Conservation (phyloP, 495 filamentous ascomycete genomes). For the Podospora comata region DNA sequence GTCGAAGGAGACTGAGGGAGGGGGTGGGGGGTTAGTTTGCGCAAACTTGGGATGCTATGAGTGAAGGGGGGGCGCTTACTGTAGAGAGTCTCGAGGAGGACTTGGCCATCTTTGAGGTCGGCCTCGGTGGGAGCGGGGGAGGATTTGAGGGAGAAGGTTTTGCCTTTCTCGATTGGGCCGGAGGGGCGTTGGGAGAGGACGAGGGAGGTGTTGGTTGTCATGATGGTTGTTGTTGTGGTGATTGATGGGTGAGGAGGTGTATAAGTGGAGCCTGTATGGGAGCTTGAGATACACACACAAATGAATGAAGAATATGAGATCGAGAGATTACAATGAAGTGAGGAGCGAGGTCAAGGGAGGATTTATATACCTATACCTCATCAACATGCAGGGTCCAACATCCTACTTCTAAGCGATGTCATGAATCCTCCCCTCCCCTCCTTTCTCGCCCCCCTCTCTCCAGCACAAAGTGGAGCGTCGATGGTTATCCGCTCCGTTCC, state of each 20-base stretch:
- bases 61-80: no score
- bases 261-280: neutral
- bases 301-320: neutral
- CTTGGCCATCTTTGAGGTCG: constrained; percentile 56
- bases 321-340: neutral
- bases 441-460: neutral
- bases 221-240: neutral
- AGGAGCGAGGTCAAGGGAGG: neutral
- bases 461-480: neutral
- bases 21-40: no score
- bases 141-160: constrained; percentile 54
- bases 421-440: neutral
- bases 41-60: no score
- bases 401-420: neutral
- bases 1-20: constrained; percentile 14
- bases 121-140: constrained; percentile 42
- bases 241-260: neutral
- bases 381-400: neutral
- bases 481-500: neutral
- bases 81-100: constrained; percentile 28
- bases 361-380: neutral
- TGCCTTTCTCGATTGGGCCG: constrained; percentile 41
- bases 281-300: neutral
- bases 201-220: constrained; percentile 10
- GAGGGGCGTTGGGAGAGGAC: constrained; percentile 51